A percentile compares a stretch with the other conserved stretches of the same genome.
phyloP scores from a whole-genome alignment of 2,329 filamentous ascomycete genomes.

The Monosporascus sp. region DNA sequence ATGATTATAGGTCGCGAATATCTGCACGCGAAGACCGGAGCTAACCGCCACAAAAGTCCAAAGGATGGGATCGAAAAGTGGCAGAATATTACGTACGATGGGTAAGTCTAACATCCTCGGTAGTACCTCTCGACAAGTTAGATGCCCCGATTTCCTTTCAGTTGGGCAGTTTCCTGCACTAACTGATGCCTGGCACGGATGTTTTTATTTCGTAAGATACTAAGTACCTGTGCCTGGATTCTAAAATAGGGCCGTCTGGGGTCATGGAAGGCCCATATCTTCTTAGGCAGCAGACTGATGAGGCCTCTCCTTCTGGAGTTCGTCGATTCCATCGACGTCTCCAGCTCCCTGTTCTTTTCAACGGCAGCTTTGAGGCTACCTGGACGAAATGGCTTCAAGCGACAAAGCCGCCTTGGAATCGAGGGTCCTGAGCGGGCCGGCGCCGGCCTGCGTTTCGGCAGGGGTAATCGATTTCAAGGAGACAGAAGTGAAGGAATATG shows the following conservation, averaged over 20 bases:
- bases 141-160: too few species aligned
- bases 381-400: neutral
- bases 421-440: conserved; percentile 2
- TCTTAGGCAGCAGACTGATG: neutral
- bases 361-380: neutral
- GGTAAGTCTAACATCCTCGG: too few species aligned
- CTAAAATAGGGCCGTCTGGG: neutral
- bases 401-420: neutral
- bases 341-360: neutral
- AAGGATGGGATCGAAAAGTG: too few species aligned
- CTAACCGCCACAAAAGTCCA: neutral
- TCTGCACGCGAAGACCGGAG: neutral
- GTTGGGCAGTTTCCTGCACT: too few species aligned
- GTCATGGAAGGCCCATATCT: neutral
- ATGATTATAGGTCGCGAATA: neutral
- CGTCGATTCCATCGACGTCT: neutral
- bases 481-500: conserved; percentile 5
- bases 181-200: too few species aligned
- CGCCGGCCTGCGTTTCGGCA: conserved; percentile 1
- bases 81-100: too few species aligned
- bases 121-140: too few species aligned
- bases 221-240: neutral
- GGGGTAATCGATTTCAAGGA: conserved; percentile 7
- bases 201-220: too few species aligned
- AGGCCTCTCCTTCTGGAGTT: neutral